Evolutionary conservation across 768 basidiomycete genomes (phyloP).

Genomic region (Tulasnella sp.): DNA sequence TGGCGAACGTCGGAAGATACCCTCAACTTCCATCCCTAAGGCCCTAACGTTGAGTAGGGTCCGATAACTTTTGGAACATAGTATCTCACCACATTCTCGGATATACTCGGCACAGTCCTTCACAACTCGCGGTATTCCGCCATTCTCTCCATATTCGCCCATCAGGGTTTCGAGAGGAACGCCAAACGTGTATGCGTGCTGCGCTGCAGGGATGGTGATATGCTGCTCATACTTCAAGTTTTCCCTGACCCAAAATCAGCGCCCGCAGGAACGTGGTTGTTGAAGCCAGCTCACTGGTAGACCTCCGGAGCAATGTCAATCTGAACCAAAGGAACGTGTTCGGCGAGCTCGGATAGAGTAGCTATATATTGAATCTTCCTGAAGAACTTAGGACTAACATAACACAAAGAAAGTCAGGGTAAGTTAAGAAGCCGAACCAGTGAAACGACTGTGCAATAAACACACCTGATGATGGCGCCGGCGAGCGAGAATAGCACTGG

Average conservation of each 20-base stretch:
- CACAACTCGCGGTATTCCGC: constrained; percentile 68
- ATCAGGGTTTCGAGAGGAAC: constrained; percentile 73
- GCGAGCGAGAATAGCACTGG: constrained; percentile 82
- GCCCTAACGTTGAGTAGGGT: not conserved
- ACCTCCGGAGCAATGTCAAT: constrained; percentile 77
- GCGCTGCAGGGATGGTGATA: constrained; percentile 51
- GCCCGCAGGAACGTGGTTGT: not conserved
- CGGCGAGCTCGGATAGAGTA: constrained; percentile 68
- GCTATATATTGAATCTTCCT: constrained; percentile 67
- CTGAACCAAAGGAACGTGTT: constrained; percentile 70
- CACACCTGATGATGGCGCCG: constrained; percentile 76
- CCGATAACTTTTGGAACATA: too few relatives aligned
- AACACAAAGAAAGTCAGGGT: constrained; percentile 3
- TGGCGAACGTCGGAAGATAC: constrained; percentile 75
- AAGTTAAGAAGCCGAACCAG: not conserved
- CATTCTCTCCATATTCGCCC: constrained; percentile 75
- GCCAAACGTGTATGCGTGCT: constrained; percentile 53
- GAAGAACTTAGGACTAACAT: constrained; percentile 71
- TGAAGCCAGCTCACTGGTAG: constrained; percentile 48
- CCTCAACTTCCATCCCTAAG: constrained; percentile 58
- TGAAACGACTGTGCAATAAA: not conserved
- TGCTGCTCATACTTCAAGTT: constrained; percentile 63
- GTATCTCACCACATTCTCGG: constrained; percentile 39
- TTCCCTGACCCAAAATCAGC: constrained; percentile 38
- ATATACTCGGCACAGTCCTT: constrained; percentile 64